phyloP scores from a whole-genome alignment of 768 basidiomycete species.

The Leccinum fibrillosum region DNA sequence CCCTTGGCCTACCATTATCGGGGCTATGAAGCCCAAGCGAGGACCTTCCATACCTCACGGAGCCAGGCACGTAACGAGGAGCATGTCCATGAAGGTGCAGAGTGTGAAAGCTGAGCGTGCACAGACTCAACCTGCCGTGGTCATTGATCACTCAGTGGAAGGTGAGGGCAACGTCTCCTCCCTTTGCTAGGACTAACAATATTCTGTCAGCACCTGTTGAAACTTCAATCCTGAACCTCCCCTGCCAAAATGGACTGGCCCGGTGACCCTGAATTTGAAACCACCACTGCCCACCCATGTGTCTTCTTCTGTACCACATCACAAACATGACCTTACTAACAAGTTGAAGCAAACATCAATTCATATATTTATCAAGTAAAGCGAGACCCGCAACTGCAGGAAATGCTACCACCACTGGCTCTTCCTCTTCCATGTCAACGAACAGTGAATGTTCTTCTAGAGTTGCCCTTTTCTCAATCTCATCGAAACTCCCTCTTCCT shows the following conservation, averaged over 20 bases:
- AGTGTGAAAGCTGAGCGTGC: too few relatives aligned
- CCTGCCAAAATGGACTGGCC: slow-evolving; percentile 3
- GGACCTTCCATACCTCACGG: too few relatives aligned
- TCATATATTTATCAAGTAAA: slow-evolving; percentile 16
- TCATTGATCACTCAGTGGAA: neutral
- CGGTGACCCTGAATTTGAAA: neutral
- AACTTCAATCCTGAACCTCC: slow-evolving; percentile 4
- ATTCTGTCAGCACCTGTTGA: slow-evolving; percentile 1
- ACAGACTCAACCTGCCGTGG: neutral
- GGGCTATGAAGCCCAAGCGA: too few relatives aligned
- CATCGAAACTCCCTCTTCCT: slow-evolving; percentile 29
- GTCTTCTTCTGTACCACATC: slow-evolving; percentile 6
- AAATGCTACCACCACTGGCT: neutral
- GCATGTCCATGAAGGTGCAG: too few relatives aligned
- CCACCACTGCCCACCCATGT: neutral
- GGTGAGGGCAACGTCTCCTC: neutral
- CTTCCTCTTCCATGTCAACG: slow-evolving; percentile 5
- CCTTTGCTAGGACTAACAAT: neutral
- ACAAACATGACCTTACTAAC: slow-evolving; percentile 1
- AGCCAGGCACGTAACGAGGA: too few relatives aligned
- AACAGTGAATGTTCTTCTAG: slow-evolving; percentile 9
- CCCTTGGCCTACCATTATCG: too few relatives aligned
- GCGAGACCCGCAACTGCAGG: neutral
- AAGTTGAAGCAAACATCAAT: slow-evolving; percentile 25
- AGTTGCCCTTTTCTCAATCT: slow-evolving; percentile 8